Conservation (phyloP, 768 basidiomycete genomes). For the Tephrocybe sp. region DNA sequence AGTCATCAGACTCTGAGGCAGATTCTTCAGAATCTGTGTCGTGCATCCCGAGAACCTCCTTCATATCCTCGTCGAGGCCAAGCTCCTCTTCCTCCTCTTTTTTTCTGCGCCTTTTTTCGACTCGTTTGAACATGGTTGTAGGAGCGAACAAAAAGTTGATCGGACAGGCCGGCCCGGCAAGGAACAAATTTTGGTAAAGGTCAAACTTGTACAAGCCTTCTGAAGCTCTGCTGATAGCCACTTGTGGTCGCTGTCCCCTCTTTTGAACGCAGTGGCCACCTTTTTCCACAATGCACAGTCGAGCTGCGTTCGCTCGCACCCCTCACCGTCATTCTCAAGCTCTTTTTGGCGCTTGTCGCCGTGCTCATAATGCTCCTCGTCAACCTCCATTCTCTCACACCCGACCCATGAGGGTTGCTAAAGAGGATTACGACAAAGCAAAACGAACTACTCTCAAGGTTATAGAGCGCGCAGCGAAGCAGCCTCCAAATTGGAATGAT, state of each 20-base stretch:
- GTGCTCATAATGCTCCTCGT: neutral
- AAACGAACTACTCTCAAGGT: constrained; percentile 28
- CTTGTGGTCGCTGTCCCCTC: too few relatives aligned
- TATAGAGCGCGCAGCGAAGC: constrained; percentile 30
- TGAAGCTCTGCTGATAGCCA: too few relatives aligned
- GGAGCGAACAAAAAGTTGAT: neutral
- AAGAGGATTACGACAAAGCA: constrained; percentile 13
- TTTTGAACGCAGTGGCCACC: neutral
- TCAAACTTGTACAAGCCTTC: too few relatives aligned
- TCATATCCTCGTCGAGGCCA: constrained; percentile 54
- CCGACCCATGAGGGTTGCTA: neutral
- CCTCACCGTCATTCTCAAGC: neutral
- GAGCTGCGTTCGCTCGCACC: constrained; percentile 6
- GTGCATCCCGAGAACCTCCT: constrained; percentile 59
- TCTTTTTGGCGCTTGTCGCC: neutral
- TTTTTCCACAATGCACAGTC: constrained; percentile 11
- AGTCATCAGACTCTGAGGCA: constrained; percentile 47
- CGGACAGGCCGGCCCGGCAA: constrained; percentile 19
- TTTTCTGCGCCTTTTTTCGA: constrained; percentile 64
- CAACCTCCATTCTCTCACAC: neutral
- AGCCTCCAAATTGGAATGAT: constrained; percentile 35
- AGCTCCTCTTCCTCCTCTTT: constrained; percentile 64
- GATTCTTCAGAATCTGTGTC: constrained; percentile 81
- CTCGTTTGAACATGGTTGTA: constrained; percentile 71
- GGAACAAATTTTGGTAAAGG: constrained; percentile 8